Evolutionary conservation across 495 filamentous ascomycete genomes (phyloP).

Genomic region (Viridothelium virens): DNA sequence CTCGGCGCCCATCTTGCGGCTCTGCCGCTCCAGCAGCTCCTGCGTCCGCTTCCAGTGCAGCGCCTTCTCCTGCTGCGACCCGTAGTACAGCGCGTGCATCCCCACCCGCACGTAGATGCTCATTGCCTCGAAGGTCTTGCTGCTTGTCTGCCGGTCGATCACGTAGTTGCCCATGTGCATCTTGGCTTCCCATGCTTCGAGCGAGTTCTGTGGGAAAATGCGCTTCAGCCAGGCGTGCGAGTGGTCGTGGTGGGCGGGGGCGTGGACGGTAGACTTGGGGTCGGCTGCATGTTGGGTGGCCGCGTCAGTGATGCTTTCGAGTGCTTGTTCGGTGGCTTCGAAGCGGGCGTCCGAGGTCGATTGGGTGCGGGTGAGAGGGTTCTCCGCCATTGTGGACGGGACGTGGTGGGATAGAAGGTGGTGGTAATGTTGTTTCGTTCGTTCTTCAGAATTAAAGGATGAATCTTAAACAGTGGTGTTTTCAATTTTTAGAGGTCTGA

Average conservation of each 20-base stretch:
- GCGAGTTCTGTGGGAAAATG: constrained; percentile 29
- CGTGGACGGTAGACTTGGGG: constrained; percentile 33
- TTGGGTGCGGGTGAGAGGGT: not conserved
- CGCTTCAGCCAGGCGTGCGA: constrained; percentile 34
- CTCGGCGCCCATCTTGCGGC: constrained; percentile 39
- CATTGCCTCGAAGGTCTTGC: constrained; percentile 38
- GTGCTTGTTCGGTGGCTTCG: constrained; percentile 15
- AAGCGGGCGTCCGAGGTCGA: constrained; percentile 13
- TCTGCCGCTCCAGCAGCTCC: constrained; percentile 33
- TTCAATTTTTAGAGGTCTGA: not conserved
- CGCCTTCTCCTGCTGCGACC: constrained; percentile 34
- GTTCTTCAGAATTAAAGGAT: not conserved
- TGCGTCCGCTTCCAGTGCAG: constrained; percentile 36
- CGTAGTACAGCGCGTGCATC: constrained; percentile 43
- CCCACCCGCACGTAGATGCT: constrained; percentile 41
- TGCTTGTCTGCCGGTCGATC: constrained; percentile 36
- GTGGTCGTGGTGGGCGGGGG: constrained; percentile 28
- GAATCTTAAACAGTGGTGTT: not conserved
- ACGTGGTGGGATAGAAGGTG: not conserved
- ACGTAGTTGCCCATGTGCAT: constrained; percentile 42
- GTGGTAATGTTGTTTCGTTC: not conserved
- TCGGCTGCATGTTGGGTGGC: constrained; percentile 29
- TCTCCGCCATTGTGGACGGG: not conserved
- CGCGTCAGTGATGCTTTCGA: constrained; percentile 22
- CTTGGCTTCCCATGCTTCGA: constrained; percentile 32